Evolutionary conservation across 2,329 filamentous ascomycete species (phyloP).

Genomic region (Knufia fluminis): DNA sequence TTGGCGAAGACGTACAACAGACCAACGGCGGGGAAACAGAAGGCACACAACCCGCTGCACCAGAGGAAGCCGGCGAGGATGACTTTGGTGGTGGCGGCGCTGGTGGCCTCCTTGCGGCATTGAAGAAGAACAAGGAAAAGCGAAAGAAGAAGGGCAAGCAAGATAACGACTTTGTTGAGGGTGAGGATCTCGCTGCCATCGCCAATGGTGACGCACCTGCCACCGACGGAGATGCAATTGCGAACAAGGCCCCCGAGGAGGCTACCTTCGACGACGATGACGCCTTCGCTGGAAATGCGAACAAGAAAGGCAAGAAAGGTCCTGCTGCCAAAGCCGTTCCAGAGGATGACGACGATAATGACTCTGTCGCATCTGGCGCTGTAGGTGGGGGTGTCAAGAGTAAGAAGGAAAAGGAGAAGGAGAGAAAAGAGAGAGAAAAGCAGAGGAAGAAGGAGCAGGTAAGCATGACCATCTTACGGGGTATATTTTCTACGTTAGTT

Average conservation of each 20-base stretch:
- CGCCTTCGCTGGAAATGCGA: constrained; percentile 67
- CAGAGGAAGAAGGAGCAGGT: constrained; percentile 97
- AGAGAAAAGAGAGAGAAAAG: constrained; percentile 97
- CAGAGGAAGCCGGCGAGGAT: constrained; percentile 42
- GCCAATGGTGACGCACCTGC: constrained; percentile 30
- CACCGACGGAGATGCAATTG: constrained; percentile 37
- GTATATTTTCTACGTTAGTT: neutral
- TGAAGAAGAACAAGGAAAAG: constrained; percentile 75
- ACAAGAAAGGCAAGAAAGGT: constrained; percentile 57
- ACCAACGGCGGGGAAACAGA: constrained; percentile 53
- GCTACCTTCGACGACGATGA: constrained; percentile 75
- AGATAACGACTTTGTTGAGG: constrained; percentile 65
- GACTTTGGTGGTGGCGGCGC: constrained; percentile 44
- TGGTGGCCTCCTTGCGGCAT: constrained; percentile 68
- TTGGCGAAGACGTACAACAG: constrained; percentile 53
- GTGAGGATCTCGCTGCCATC: constrained; percentile 46
- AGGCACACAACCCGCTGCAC: constrained; percentile 36
- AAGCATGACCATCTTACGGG: constrained; percentile 23
- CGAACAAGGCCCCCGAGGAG: constrained; percentile 67
- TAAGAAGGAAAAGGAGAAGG: constrained; percentile 96
- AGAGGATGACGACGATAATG: constrained; percentile 43
- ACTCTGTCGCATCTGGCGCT: constrained; percentile 31
- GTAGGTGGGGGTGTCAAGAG: constrained; percentile 64
- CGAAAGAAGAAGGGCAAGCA: constrained; percentile 81
- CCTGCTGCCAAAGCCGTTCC: constrained; percentile 28